Evolutionary conservation across 2,329 filamentous ascomycete genomes (phyloP), one percentile per base, ranked within the genome.

Genomic region (Purpureocillium takamizusanense): DNA sequence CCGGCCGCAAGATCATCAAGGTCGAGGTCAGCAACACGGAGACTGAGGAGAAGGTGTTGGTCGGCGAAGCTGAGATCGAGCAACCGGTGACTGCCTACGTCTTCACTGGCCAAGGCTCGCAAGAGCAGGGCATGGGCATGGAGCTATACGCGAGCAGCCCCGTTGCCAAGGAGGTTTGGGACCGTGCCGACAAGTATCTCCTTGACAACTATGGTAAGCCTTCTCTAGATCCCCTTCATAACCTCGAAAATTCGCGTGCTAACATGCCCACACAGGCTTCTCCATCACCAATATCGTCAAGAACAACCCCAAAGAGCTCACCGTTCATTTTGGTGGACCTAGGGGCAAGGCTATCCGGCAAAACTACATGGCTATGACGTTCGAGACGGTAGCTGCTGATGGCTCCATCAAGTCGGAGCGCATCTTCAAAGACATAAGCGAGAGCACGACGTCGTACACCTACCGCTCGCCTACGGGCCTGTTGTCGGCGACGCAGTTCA

Each of bases 81-180:
- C 92, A 98, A 61, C 94, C 94, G 7, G 87, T 92, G 27, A 94
- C 90, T 2, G 83, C 92, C 5, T 98, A 98, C 55, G 87, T 98
- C 51, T 98, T 98, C 65, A 98, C 94, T 46, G 92, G 92, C 40
- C 92, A 98, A 64, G 92, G 92, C 52, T 95, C 89, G 36, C 94
- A 98, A 63, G 92, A 98, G 64, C 92, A 98, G 63, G 92, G 92
- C 45, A 98, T 98, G 92, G 92, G 92, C 65, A 98, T 98, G 92
- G 92, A 97, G 56, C 74, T 98, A 37, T 98, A 98, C 61, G 83
- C 75, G 54, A 94, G 83, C 72, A 97, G 92, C 60, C 71, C 83
- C 29, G 92, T 98, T 15, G 94, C 92, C 45, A 89, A 88, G 69
- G 90, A 95, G 53, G 92, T 98, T 37, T 98, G 92, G 92, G 92